Conservation (phyloP, 2,329 filamentous ascomycete genomes). For the Trichoderma asperellum region DNA sequence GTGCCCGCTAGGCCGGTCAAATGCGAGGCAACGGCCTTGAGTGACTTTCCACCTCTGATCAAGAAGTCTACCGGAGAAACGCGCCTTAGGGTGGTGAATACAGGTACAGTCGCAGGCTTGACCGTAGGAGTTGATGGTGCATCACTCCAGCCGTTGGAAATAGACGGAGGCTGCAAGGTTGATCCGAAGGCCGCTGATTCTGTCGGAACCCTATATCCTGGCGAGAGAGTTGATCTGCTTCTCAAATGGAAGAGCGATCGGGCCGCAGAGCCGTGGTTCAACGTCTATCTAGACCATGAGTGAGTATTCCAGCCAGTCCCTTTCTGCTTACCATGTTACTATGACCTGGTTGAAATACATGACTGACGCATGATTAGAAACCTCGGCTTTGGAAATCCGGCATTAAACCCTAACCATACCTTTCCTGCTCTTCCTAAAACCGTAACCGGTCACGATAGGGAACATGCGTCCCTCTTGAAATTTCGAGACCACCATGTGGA, state of each 20-base stretch:
- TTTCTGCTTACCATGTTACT: neutral
- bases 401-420: conserved; percentile 32
- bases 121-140: conserved; percentile 33
- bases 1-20: conserved; percentile 35
- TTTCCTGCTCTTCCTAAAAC: conserved; percentile 30
- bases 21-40: conserved; percentile 29
- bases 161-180: conserved; percentile 34
- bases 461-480: conserved; percentile 8
- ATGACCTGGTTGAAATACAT: neutral
- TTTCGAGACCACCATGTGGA: conserved; percentile 22
- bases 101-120: conserved; percentile 35
- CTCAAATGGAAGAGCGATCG: conserved; percentile 30
- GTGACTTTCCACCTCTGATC: conserved; percentile 30
- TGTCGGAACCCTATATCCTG: conserved; percentile 36
- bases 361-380: conserved; percentile 30
- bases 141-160: conserved; percentile 32
- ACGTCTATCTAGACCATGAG: conserved; percentile 37
- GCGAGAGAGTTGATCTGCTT: conserved; percentile 35
- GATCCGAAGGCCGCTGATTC: conserved; percentile 26
- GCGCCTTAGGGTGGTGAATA: conserved; percentile 35
- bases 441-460: conserved; percentile 12
- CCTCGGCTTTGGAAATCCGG: conserved; percentile 34
- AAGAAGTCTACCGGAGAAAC: conserved; percentile 18
- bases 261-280: conserved; percentile 29
- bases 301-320: conserved; percentile 23